A percentile compares a stretch with the other conserved stretches of the same genome.
phyloP scores from a whole-genome alignment of 2,329 filamentous ascomycete species.

The Pestalotiopsis sp. region DNA sequence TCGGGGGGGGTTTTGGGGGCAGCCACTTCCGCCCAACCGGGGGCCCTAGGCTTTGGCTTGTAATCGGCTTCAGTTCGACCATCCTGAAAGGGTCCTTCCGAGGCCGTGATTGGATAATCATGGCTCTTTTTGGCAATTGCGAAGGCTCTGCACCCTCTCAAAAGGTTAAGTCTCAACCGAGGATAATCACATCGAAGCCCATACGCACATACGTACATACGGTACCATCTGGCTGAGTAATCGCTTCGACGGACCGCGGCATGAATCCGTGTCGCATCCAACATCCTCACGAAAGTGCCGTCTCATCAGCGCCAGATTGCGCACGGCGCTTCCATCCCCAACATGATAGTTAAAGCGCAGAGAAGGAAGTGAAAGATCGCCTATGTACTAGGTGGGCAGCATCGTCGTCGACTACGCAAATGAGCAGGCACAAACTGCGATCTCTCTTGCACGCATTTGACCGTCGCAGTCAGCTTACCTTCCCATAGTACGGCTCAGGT shows the following conservation, averaged over 20 bases:
- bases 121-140: conserved; percentile 4
- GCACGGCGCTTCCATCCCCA: background rate
- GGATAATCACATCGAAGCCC: background rate
- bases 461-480: background rate
- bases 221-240: background rate
- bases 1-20: background rate
- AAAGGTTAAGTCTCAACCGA: background rate
- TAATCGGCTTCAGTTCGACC: background rate
- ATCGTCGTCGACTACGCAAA: no score
- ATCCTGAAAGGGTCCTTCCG: conserved; percentile 3
- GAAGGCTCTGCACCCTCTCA: background rate
- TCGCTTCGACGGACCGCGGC: background rate
- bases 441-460: no score
- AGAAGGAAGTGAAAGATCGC: no score
- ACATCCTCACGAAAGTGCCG: background rate
- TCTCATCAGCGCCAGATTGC: background rate
- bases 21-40: background rate
- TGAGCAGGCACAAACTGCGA: no score
- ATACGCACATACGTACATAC: no score
- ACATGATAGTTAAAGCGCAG: background rate
- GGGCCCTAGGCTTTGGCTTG: background rate
- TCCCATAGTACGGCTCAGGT: background rate
- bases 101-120: background rate
- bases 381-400: no score
- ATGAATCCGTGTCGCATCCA: background rate